Evolutionary conservation across 192 early-diverging fungal genomes (phyloP), one percentile per base, ranked within the genome.

Genomic region (Gamsiella multidivaricata): DNA sequence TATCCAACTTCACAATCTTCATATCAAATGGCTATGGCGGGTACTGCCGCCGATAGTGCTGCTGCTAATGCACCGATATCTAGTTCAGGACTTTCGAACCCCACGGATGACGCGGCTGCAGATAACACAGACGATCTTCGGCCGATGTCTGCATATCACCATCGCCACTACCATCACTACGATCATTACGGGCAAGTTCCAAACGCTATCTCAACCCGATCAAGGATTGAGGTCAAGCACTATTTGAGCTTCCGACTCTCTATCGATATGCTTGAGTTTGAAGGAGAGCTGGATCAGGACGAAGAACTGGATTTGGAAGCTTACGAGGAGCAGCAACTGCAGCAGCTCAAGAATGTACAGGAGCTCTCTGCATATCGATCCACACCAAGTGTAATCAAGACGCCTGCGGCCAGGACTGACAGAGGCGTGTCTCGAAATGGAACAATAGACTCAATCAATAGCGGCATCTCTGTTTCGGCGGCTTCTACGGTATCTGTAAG

Each of bases 181-280:
- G 5, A 25, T 42, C 20, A 5, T 22, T 39, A 42, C 11, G 3
- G 12, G 6, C 18, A 42, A 8, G 25, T 34, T 0, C 33, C 37
- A 4, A 54, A 54, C 20, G 39, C 37, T 25, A 41, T 18, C 11
- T 33, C 60, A 2, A 42, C 14, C 12, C 58, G 51, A 46, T 29
- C 73, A 14, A 64, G 65, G 1, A 76, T 76, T 33, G 73, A 76
- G 17, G 65, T 76, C 17, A 76, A 68, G 18, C 73, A 76, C 17
- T 76, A 76, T 43, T 53, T 76, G 10, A 76, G 57, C 28, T 42
- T 76, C 43, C 57, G 73, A 3, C 46, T 76, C 1, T 76, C 73
- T 2, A 67, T 76, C 25, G 73, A 76, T 23, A 49, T 76, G 58
- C 43, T 76, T 3, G 73, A 76, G 32, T 68, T 52, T 33, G 73